Conservation (phyloP, 2,329 filamentous ascomycete species). For the Chalaropsis ovoidea region DNA sequence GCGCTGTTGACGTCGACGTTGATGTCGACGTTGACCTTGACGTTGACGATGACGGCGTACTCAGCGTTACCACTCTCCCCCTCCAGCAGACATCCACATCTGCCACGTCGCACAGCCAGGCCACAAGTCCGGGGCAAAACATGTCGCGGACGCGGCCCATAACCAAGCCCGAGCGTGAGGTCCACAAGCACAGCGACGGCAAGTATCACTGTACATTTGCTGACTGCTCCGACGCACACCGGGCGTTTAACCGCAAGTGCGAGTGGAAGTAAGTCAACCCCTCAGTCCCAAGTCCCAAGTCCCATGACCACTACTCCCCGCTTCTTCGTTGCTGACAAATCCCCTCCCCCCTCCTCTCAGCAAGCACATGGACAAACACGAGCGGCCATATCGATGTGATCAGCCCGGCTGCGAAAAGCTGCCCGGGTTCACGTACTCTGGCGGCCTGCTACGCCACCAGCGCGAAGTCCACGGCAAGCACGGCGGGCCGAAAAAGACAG, state of each 20-base stretch:
- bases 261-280: slow-evolving; percentile 82
- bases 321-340: background rate
- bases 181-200: slow-evolving; percentile 56
- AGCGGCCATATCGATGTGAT: slow-evolving; percentile 79
- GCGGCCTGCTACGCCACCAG: slow-evolving; percentile 79
- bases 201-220: slow-evolving; percentile 64
- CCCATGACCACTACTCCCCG: too few species aligned
- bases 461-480: slow-evolving; percentile 89
- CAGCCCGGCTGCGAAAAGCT: slow-evolving; percentile 81
- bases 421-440: slow-evolving; percentile 89
- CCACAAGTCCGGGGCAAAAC: background rate
- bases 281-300: too few species aligned
- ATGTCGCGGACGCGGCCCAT: slow-evolving; percentile 43
- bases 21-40: background rate
- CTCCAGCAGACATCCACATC: slow-evolving; percentile 6
- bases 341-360: slow-evolving; percentile 37
- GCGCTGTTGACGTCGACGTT: background rate
- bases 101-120: slow-evolving; percentile 3
- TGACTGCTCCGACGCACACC: slow-evolving; percentile 55
- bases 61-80: background rate
- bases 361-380: slow-evolving; percentile 98
- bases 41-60: slow-evolving; percentile 5
- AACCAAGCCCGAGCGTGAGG: slow-evolving; percentile 48
- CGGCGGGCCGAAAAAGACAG: slow-evolving; percentile 73
- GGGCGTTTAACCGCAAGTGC: slow-evolving; percentile 69